Base-by-base conservation (phyloP, 1,139 yeast genomes). In the Suhomyces choctaworum region DNA sequence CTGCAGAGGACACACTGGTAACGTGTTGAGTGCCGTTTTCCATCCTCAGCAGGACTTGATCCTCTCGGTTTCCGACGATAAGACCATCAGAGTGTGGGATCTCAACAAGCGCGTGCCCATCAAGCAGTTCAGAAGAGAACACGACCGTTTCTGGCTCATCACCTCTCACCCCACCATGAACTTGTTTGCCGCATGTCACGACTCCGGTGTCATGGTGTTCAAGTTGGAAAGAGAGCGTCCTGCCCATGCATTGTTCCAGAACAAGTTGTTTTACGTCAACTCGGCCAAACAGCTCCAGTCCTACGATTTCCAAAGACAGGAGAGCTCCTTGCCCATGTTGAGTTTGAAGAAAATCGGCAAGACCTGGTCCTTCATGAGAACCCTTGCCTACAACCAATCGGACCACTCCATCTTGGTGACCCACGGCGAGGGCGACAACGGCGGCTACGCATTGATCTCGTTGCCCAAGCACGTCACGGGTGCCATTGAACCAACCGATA, bases 181-280 rank as follows among this genome's bases (percentile, higher is more conserved):
- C 60, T 73, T 92, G 54, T 90, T 92, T 67, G 98, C 97, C 34
- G 86, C 97, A 25, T 94, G 96, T 54, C 97, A 92, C 63, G 98
- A 94, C 62, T 76, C 89, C 10, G 99, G 99, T 57, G 96, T 90
- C 20, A 90, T 92, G 96, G 95, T 94, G 36, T 94, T 94, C 76
- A 94, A 94, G 66, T 75, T 94, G 45, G 97, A 89, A 60, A 83
- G 98, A 57, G 99, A 94, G 71, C 81, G 98, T 60, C 98, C 98
- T 15, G 96, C 97, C 14, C 77, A 78, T 52, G 69, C 89, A 4
- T 60, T 82, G 26, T 79, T 78, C 65, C 94, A 85, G 57, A 77
- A 78, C 54, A 76, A 73, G 46, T 64, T 94, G 49, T 78, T 75
- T 48, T 92, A 75, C 55, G 80, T 90, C 51, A 89, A 88, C 63